Conservation (phyloP, 2,329 filamentous ascomycete species). For the Colletotrichum noveboracense region DNA sequence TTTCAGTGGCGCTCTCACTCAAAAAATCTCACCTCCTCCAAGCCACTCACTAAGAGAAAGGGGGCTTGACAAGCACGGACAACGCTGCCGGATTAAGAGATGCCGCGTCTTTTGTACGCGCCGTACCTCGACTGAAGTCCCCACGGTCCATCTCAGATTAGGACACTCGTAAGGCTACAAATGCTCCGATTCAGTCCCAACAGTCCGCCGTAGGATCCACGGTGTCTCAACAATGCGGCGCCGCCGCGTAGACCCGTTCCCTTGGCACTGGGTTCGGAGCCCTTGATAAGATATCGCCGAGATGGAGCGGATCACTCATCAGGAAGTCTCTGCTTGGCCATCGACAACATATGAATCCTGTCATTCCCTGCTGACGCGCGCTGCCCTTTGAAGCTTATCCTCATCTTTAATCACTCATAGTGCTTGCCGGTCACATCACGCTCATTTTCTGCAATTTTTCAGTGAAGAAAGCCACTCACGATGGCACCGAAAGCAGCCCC, state of each 20-base stretch:
- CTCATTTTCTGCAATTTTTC: not conserved
- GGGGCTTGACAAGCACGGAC: not conserved
- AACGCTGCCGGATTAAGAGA: not conserved
- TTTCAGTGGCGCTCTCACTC: not conserved
- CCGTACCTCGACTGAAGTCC: not conserved
- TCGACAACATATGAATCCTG: not conserved
- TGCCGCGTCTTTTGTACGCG: not conserved
- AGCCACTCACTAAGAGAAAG: not conserved
- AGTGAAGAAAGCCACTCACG: not conserved
- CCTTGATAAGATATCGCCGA: not conserved
- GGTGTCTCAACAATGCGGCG: not conserved
- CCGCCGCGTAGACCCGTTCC: not conserved
- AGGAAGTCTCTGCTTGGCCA: not conserved
- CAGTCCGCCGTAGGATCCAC: not conserved
- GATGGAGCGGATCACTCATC: not conserved
- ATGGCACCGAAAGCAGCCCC: constrained; percentile 23
- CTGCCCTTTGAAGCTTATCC: fast-evolving
- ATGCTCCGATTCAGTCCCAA: not conserved
- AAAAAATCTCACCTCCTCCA: not conserved
- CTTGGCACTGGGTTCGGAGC: not conserved
- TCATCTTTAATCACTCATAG: not conserved
- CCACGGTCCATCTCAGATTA: not conserved
- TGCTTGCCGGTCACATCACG: not conserved
- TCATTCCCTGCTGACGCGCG: not conserved
- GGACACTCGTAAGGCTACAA: not conserved